phyloP scores from a whole-genome alignment of 2,329 filamentous ascomycete species.

The Knufia petricola region DNA sequence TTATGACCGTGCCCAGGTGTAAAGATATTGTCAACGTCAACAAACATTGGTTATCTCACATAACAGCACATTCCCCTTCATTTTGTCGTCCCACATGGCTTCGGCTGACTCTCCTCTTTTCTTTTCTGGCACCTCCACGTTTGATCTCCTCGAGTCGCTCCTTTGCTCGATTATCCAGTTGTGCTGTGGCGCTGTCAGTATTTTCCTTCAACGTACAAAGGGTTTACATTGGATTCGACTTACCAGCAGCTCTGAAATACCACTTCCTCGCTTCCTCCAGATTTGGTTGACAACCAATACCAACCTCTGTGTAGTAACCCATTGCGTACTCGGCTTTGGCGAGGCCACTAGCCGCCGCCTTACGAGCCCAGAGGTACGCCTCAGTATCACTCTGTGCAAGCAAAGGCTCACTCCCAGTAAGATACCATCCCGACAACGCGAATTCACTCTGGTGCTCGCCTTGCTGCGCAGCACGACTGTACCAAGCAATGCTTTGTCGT shows the following conservation, averaged over 20 bases:
- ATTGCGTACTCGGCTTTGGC: constrained; percentile 96
- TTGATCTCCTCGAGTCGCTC: constrained; percentile 90
- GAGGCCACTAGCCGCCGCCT: constrained; percentile 77
- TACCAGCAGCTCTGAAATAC: constrained; percentile 96
- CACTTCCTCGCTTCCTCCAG: constrained; percentile 93
- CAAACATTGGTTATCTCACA: constrained; percentile 45
- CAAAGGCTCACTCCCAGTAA: constrained; percentile 81
- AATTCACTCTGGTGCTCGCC: constrained; percentile 90
- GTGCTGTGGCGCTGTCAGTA: constrained; percentile 56
- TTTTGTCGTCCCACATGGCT: constrained; percentile 74
- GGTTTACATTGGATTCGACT: too few species aligned
- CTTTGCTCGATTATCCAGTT: constrained; percentile 87
- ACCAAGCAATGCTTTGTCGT: constrained; percentile 82
- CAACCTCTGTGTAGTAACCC: constrained; percentile 94
- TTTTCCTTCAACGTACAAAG: too few species aligned
- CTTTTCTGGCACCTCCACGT: constrained; percentile 60
- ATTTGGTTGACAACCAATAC: constrained; percentile 77
- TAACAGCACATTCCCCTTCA: constrained; percentile 77
- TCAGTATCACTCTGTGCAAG: constrained; percentile 88
- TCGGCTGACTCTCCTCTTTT: constrained; percentile 69
- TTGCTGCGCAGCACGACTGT: constrained; percentile 80
- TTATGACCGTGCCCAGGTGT: too few species aligned
- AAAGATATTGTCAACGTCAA: too few species aligned
- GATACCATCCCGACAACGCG: constrained; percentile 80
- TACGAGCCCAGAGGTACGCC: constrained; percentile 92